These are phyloP conservation scores for Sugiyamaella novakii DNA, from an alignment of 1,139 yeast genomes.

Conservation along the genomic window DNA sequence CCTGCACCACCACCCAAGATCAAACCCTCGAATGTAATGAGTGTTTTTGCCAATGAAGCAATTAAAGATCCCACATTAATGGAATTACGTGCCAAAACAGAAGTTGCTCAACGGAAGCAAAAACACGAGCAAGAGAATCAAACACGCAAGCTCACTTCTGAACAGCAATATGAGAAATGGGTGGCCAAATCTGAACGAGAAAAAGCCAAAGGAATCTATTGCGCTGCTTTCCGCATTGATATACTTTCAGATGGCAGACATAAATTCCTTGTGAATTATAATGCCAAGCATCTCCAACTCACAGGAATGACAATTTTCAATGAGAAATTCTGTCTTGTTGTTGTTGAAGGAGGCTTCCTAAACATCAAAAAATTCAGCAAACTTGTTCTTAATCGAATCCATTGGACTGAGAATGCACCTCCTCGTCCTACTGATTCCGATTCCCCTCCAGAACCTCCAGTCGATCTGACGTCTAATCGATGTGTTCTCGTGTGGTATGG, in stretches of 20 bases:
- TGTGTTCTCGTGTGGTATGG: slow-evolving; percentile 79
- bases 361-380: slow-evolving; percentile 63
- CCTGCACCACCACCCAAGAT: slow-evolving; percentile 92
- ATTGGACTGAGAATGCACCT: slow-evolving; percentile 61
- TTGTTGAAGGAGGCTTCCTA: slow-evolving; percentile 73
- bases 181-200: slow-evolving; percentile 52
- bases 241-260: slow-evolving; percentile 65
- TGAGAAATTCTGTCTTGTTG: slow-evolving; percentile 56
- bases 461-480: slow-evolving; percentile 51
- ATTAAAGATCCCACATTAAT: slow-evolving; percentile 87
- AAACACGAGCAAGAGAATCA: slow-evolving; percentile 65
- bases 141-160: slow-evolving; percentile 61
- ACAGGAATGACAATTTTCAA: slow-evolving; percentile 57
- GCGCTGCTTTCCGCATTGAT: slow-evolving; percentile 63
- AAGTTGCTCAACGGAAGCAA: slow-evolving; percentile 64
- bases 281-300: slow-evolving; percentile 71
- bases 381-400: slow-evolving; percentile 61
- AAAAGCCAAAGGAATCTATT: slow-evolving; percentile 56
- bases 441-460: not conserved
- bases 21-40: slow-evolving; percentile 78
- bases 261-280: slow-evolving; percentile 70
- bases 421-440: slow-evolving; percentile 25
- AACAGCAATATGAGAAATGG: slow-evolving; percentile 53
- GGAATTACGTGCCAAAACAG: slow-evolving; percentile 69
- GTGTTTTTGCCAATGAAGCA: slow-evolving; percentile 83